These are phyloP conservation scores for Elaeis oleifera DNA, from an alignment of 202 grass and related monocot genomes.

Conservation along the genomic window DNA sequence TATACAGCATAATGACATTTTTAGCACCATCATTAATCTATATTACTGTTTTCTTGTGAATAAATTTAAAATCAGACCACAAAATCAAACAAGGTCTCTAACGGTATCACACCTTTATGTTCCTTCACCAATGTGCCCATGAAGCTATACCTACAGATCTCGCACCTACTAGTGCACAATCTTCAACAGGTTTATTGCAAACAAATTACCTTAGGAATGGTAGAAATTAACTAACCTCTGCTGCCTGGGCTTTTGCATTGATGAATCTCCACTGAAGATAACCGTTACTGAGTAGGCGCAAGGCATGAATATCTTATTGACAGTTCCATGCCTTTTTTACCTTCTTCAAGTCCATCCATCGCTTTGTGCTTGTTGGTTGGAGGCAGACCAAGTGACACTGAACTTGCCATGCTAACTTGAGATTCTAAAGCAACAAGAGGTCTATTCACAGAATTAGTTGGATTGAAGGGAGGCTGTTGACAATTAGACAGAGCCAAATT, in stretches of 20 bases:
- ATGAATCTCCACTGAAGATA: constrained; percentile 54
- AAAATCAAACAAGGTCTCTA: too few species aligned
- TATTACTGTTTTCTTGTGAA: too few species aligned
- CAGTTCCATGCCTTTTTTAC: constrained; percentile 33
- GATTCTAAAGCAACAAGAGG: constrained; percentile 5
- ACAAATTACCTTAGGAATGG: too few species aligned
- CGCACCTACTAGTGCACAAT: too few species aligned
- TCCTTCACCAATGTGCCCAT: too few species aligned
- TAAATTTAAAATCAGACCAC: too few species aligned
- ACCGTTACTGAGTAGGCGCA: constrained; percentile 54
- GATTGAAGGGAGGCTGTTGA: constrained; percentile 16
- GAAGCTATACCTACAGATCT: too few species aligned
- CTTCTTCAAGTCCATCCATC: constrained; percentile 31
- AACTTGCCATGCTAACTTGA: too few species aligned
- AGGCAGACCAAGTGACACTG: constrained; percentile 11
- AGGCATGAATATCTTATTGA: constrained; percentile 52
- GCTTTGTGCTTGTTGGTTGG: constrained; percentile 47
- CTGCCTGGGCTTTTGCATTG: constrained; percentile 37
- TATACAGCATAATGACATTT: too few species aligned
- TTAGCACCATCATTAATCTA: too few species aligned
- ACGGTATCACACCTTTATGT: too few species aligned
- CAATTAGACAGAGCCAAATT: constrained; percentile 48
- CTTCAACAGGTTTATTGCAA: too few species aligned
- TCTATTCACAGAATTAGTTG: constrained; percentile 19
- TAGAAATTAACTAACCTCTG: constrained; percentile 31